These are phyloP conservation scores for Alternaria solani DNA, from an alignment of 2,329 filamentous ascomycete species.

Conservation along the genomic window DNA sequence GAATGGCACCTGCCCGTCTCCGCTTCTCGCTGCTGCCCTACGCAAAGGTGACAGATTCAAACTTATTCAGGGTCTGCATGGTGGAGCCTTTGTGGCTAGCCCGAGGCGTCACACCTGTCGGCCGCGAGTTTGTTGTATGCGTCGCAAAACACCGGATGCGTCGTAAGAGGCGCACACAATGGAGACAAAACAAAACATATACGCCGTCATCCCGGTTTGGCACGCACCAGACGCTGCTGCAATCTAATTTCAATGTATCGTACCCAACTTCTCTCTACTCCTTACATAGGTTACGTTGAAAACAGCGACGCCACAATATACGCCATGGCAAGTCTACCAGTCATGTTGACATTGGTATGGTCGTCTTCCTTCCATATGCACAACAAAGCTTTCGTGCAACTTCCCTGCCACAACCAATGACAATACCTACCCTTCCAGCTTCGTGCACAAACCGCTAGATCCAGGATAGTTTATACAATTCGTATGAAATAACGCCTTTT, in stretches of 20 bases:
- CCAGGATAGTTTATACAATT: neutral
- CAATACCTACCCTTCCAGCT: neutral
- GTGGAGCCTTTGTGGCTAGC: neutral
- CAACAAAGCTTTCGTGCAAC: no score
- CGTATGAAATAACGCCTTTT: no score
- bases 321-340: neutral
- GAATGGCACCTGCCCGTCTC: neutral
- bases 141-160: slow-evolving; percentile 4
- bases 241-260: neutral
- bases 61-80: neutral
- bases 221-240: neutral
- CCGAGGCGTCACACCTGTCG: neutral
- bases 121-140: neutral
- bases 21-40: neutral
- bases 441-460: neutral
- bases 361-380: no score
- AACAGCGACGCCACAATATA: neutral
- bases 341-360: neutral
- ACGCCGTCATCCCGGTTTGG: neutral
- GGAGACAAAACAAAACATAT: neutral
- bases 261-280: neutral
- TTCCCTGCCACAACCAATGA: neutral
- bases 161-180: neutral
- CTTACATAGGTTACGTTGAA: neutral
- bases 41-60: neutral